Evolutionary conservation across 2,329 filamentous ascomycete species (phyloP).

Genomic region (Penicillium psychrosexuale): DNA sequence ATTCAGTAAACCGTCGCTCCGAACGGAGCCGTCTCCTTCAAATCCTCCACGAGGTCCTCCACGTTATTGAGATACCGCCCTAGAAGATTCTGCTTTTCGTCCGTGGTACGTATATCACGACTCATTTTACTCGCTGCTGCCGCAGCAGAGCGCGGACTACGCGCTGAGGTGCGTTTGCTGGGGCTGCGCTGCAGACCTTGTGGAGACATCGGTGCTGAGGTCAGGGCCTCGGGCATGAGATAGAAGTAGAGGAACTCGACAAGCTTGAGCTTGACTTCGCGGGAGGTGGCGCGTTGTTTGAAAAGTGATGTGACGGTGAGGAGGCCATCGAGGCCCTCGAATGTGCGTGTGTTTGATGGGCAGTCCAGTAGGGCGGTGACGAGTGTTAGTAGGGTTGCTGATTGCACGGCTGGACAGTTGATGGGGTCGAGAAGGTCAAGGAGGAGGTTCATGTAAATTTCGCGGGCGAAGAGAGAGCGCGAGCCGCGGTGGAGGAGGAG

Average conservation of each 20-base stretch:
- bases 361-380: slow-evolving; percentile 84
- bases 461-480: slow-evolving; percentile 78
- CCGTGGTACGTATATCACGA: slow-evolving; percentile 61
- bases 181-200: slow-evolving; percentile 63
- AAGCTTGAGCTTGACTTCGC: slow-evolving; percentile 91
- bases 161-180: slow-evolving; percentile 60
- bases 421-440: slow-evolving; percentile 90
- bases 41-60: slow-evolving; percentile 77
- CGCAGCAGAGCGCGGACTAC: slow-evolving; percentile 32
- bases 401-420: slow-evolving; percentile 90
- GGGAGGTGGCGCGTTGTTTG: slow-evolving; percentile 78
- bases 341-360: slow-evolving; percentile 83
- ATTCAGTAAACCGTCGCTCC: slow-evolving; percentile 49
- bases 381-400: slow-evolving; percentile 81
- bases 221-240: slow-evolving; percentile 81
- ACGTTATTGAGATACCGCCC: slow-evolving; percentile 77
- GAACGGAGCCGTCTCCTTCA: slow-evolving; percentile 75
- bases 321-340: slow-evolving; percentile 87
- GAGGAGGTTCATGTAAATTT: slow-evolving; percentile 94
- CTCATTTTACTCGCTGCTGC: slow-evolving; percentile 25
- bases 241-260: slow-evolving; percentile 98
- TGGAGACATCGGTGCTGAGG: slow-evolving; percentile 40
- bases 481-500: slow-evolving; percentile 87
- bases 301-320: slow-evolving; percentile 89
- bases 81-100: slow-evolving; percentile 77